phyloP scores from a whole-genome alignment of 2,329 filamentous ascomycete species.

The Ophiocordyceps camponoti-floridani region DNA sequence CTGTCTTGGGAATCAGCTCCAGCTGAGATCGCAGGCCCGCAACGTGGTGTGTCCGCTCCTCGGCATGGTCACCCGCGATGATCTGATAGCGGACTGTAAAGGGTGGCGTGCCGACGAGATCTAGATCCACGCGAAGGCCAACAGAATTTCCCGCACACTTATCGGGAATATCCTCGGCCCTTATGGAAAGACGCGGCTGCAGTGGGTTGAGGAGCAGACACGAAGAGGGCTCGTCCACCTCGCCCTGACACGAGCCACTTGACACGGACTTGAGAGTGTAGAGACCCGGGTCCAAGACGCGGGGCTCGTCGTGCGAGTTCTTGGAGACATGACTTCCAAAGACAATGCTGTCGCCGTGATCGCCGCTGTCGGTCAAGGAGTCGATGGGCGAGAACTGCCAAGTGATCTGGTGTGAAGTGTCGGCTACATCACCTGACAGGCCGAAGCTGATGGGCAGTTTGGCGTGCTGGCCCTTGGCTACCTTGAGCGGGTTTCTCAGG shows the following conservation, averaged over 20 bases:
- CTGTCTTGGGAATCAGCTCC: constrained; percentile 62
- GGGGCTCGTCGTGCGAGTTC: constrained; percentile 42
- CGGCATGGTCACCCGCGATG: constrained; percentile 39
- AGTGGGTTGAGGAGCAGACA: constrained; percentile 84
- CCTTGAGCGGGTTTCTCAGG: constrained; percentile 61
- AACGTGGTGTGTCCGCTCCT: constrained; percentile 37
- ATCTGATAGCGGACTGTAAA: constrained; percentile 71
- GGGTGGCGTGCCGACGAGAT: constrained; percentile 81
- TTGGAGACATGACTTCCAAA: constrained; percentile 42
- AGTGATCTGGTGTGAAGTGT: constrained; percentile 52
- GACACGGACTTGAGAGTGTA: constrained; percentile 71
- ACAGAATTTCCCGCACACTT: constrained; percentile 91
- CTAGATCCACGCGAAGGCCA: constrained; percentile 72
- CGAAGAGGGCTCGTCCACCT: constrained; percentile 85
- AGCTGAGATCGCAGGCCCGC: constrained; percentile 66
- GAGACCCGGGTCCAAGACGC: constrained; percentile 60
- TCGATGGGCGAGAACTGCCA: constrained; percentile 71
- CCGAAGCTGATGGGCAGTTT: constrained; percentile 56
- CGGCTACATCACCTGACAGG: constrained; percentile 36
- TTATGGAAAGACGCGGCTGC: constrained; percentile 60
- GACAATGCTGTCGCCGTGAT: constrained; percentile 43
- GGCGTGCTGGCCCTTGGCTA: constrained; percentile 54
- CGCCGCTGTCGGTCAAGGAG: constrained; percentile 49
- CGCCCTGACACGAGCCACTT: constrained; percentile 68
- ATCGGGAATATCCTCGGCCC: constrained; percentile 70